Base-by-base conservation (phyloP, 768 basidiomycete species). In the Rhodotorula toruloides region DNA sequence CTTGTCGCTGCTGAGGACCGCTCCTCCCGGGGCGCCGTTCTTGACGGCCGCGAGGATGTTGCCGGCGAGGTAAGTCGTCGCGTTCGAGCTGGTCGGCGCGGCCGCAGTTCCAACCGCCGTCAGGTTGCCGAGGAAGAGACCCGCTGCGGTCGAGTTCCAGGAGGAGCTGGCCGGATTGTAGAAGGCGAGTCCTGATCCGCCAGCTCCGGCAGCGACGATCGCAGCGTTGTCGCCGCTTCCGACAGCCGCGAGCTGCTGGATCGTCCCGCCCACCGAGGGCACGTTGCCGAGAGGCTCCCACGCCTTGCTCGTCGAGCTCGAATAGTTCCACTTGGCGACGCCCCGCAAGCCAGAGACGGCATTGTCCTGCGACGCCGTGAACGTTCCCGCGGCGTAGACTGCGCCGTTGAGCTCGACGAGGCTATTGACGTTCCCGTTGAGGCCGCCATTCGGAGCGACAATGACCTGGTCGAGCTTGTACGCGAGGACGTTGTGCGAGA, bases 301-400 rank as follows among this genome's bases (percentile, higher is more conserved):
- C 19, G 34, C 12, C 17, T 54, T 36, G 9, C 34, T 34, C 2
- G 21, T 12, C 7, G 50, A 29, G n/a, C n/a, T n/a, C 25, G 61
- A 50, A 49, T 68, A 70, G 44, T 70, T 57, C 69, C 71, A 67
- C 22, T 62, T 43, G 11, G 72, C 74, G 22, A 76, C 39, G 17
- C 72, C 68, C 29, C 79, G 79, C 29, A 99, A 79, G 39, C 81
- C 82, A 10, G 81, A 79, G n/a, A 97, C 91, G 4, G 74, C 72
- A 2, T 91, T 91, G 63, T 93, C 79, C 3, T 77, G 76, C 0
- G 90, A 88, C 67, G 88, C 86, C 1, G 81, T 82, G 80, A 99
- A 99, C 0, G 85, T 80, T 1, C 96, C 96, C n/a, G 91, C 94
- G 46, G 93, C 85, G 76, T 83, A 96, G 17, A 98, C 77, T 27